Conservation (phyloP, 2,329 filamentous ascomycete species). For the Cladosporium phlei region DNA sequence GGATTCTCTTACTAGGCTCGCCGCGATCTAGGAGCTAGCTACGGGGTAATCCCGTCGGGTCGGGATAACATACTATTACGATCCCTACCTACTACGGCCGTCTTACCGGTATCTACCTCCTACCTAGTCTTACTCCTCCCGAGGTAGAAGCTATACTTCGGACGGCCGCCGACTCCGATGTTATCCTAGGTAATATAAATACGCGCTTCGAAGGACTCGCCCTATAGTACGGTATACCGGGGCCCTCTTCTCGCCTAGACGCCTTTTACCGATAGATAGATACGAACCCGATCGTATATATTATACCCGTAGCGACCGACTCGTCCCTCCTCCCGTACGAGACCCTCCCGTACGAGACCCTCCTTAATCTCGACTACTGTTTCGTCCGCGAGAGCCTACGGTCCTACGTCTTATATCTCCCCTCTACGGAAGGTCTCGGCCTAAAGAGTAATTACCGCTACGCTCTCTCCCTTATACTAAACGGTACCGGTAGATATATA, state of each 20-base stretch:
- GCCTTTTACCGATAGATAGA: neutral
- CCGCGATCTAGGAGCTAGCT: neutral
- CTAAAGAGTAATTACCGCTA: neutral
- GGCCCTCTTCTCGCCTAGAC: neutral
- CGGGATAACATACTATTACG: neutral
- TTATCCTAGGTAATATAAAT: neutral
- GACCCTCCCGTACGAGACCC: neutral
- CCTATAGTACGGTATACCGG: neutral
- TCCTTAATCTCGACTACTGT: neutral
- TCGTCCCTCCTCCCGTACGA: neutral
- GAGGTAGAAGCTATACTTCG: neutral
- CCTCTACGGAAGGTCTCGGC: neutral
- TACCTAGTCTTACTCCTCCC: neutral
- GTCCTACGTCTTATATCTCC: neutral
- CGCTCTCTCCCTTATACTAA: neutral
- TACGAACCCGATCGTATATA: neutral
- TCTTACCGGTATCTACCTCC: neutral
- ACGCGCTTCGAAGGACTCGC: neutral
- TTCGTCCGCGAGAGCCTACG: neutral
- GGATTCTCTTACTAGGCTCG: neutral
- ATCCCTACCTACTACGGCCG: neutral
- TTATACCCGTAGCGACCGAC: neutral
- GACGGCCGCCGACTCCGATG: neutral
- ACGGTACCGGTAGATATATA: too few relatives aligned
- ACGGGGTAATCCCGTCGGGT: neutral